Percentiles rank a stretch among this genome's conserved stretches.
Evolutionary conservation across 2,329 filamentous ascomycete genomes (phyloP).

Genomic region (Penicillium verrucosum): DNA sequence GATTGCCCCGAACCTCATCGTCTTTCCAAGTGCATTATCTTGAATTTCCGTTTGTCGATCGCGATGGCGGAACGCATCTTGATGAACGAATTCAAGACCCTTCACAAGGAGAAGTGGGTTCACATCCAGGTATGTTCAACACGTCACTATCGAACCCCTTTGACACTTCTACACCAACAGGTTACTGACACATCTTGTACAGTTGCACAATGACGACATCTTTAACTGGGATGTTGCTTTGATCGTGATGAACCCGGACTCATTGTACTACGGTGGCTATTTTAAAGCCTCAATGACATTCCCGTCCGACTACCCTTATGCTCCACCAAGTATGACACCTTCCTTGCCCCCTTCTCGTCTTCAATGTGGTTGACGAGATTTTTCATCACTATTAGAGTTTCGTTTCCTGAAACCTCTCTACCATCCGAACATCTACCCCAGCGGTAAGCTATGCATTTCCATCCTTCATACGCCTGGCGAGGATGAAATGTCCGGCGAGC

Average conservation of each 20-base stretch:
- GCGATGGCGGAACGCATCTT: slow-evolving; percentile 70
- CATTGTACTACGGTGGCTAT: slow-evolving; percentile 87
- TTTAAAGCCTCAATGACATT: slow-evolving; percentile 89
- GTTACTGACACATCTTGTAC: slow-evolving; percentile 10
- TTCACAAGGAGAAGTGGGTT: slow-evolving; percentile 90
- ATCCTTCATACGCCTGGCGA: slow-evolving; percentile 92
- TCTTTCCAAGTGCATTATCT: not conserved
- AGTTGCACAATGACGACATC: slow-evolving; percentile 78
- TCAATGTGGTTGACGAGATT: not conserved
- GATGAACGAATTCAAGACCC: slow-evolving; percentile 79
- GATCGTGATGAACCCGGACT: slow-evolving; percentile 90
- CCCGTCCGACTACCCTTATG: slow-evolving; percentile 81
- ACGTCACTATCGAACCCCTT: not conserved
- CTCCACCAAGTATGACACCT: slow-evolving; percentile 61
- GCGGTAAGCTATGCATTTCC: slow-evolving; percentile 91
- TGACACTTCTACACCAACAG: not conserved
- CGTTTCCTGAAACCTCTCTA: slow-evolving; percentile 75
- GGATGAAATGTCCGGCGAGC: slow-evolving; percentile 86
- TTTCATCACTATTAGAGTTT: slow-evolving; percentile 56
- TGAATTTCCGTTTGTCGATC: not conserved
- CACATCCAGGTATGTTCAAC: slow-evolving; percentile 66
- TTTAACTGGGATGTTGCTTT: slow-evolving; percentile 84
- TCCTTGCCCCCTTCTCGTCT: not conserved
- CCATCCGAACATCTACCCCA: slow-evolving; percentile 90
- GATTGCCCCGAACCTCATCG: not conserved